phyloP scores from a whole-genome alignment of 306 rosid genomes.

The Cotoneaster glaucophyllus region DNA sequence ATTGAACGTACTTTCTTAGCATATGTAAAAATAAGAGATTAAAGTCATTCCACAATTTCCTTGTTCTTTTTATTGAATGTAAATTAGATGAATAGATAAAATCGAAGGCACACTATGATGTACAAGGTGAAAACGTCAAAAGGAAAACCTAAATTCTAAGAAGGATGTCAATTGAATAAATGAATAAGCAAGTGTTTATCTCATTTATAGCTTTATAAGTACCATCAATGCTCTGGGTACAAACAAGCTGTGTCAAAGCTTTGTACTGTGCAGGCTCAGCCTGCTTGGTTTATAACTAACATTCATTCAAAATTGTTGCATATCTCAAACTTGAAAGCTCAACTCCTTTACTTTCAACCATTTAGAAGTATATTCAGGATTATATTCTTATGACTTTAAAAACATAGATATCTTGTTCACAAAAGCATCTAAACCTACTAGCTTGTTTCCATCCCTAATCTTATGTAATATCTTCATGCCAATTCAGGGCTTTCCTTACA shows the following conservation, averaged over 20 bases:
- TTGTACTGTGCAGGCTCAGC: background rate
- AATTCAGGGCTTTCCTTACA: background rate
- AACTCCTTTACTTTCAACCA: background rate
- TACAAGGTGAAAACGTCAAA: background rate
- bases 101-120: background rate
- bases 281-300: background rate
- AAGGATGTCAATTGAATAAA: background rate
- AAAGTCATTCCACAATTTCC: background rate
- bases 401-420: background rate
- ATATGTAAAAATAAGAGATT: background rate
- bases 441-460: background rate
- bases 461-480: background rate
- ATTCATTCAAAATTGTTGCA: background rate
- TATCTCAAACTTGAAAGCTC: background rate
- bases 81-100: background rate
- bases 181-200: background rate
- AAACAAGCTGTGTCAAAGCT: background rate
- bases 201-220: background rate
- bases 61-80: background rate
- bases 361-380: background rate
- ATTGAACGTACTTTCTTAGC: slow-evolving; percentile 2
- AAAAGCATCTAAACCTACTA: too few relatives aligned
- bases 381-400: background rate
- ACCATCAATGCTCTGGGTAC: background rate
- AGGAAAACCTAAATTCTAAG: background rate